Conservation (phyloP, 163 green algal genomes). For the Scenedesmus sp. region DNA sequence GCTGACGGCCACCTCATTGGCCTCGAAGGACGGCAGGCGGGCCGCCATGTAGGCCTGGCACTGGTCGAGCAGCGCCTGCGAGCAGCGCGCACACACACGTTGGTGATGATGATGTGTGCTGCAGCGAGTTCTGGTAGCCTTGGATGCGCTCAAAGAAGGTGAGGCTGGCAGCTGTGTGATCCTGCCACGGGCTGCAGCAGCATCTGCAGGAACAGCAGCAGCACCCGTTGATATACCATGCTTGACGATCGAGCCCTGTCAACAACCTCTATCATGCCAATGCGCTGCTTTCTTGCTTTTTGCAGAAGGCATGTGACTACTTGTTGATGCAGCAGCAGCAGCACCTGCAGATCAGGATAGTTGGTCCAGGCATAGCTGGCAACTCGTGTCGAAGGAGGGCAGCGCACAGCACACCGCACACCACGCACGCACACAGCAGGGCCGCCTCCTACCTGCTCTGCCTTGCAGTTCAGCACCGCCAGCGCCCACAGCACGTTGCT, state of each 20-base stretch:
- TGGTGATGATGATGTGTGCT: not conserved
- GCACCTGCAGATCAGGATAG: too few relatives aligned
- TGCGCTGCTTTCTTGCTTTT: too few relatives aligned
- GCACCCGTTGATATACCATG: too few relatives aligned
- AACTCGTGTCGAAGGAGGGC: too few relatives aligned
- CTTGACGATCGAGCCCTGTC: too few relatives aligned
- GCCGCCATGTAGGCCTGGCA: not conserved
- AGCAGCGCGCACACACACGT: not conserved
- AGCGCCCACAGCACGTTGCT: conserved; percentile 49
- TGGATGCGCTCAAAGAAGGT: too few relatives aligned
- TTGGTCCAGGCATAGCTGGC: too few relatives aligned
- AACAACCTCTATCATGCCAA: too few relatives aligned
- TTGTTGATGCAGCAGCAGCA: too few relatives aligned
- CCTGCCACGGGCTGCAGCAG: not conserved
- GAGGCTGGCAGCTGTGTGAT: not conserved
- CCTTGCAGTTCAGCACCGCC: conserved; percentile 53
- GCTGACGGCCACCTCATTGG: conserved; percentile 49
- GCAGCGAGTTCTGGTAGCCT: too few relatives aligned
- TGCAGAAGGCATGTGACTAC: too few relatives aligned
- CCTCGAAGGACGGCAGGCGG: conserved; percentile 2
- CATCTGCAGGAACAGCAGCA: not conserved
- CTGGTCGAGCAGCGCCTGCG: conserved; percentile 25
- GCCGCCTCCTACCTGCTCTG: not conserved
- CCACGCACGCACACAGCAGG: not conserved
- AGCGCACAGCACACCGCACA: too few relatives aligned